phyloP scores from a whole-genome alignment of 2,329 filamentous ascomycete genomes.

The Hypoxylon sp. region DNA sequence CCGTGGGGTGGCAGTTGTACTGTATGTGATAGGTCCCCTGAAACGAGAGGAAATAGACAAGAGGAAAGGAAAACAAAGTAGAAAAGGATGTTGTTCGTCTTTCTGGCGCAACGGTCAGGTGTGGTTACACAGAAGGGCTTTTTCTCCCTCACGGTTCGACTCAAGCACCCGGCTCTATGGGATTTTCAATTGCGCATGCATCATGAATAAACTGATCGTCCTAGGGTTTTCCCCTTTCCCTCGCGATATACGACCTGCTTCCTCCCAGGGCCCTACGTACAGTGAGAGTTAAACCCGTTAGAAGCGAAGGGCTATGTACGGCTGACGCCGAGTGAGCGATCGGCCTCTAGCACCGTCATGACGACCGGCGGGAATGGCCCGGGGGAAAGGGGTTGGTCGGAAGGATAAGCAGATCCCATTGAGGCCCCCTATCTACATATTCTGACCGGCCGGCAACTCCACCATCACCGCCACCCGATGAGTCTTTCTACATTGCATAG shows the following conservation, averaged over 20 bases:
- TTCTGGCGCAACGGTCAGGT: conserved; percentile 15
- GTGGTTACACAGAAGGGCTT: conserved; percentile 35
- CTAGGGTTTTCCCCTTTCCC: conserved; percentile 6
- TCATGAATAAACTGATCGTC: conserved; percentile 21
- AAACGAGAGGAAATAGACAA: conserved; percentile 4
- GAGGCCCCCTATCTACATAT: conserved; percentile 21
- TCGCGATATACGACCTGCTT: neutral
- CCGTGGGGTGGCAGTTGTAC: conserved; percentile 22
- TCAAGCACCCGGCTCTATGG: conserved; percentile 24
- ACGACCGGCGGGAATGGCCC: neutral
- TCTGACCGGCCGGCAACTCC: conserved; percentile 16
- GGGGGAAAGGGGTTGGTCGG: neutral
- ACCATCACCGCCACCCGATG: neutral
- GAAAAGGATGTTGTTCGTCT: conserved; percentile 4
- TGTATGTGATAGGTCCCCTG: conserved; percentile 9
- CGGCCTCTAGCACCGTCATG: neutral
- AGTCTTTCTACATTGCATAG: conserved; percentile 26
- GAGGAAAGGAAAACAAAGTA: neutral
- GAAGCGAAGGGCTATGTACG: neutral
- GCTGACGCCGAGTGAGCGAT: neutral
- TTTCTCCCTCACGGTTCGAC: neutral
- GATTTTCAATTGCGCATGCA: conserved; percentile 26
- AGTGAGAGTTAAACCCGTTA: neutral
- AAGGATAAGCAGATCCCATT: conserved; percentile 9
- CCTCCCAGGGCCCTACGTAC: neutral